phyloP scores from a whole-genome alignment of 768 basidiomycete species.

The Trametopsis cervina region DNA sequence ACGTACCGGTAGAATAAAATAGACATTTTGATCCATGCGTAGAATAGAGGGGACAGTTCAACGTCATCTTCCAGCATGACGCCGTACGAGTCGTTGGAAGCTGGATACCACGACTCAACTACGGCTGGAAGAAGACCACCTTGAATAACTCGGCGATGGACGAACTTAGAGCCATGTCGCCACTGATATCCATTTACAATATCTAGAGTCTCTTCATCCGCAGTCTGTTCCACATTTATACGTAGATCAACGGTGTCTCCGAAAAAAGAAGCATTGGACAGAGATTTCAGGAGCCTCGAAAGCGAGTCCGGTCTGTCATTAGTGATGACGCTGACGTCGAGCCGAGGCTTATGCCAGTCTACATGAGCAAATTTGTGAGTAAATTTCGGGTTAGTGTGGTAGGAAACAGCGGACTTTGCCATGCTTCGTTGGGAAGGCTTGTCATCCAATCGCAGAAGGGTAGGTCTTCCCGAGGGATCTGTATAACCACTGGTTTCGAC shows the following conservation, averaged over 20 bases:
- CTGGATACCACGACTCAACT: conserved; percentile 87
- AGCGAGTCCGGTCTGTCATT: conserved; percentile 71
- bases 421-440: conserved; percentile 47
- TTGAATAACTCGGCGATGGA: conserved; percentile 71
- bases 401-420: conserved; percentile 42
- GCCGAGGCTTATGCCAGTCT: conserved; percentile 71
- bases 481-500: conserved; percentile 29
- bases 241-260: conserved; percentile 61
- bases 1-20: conserved; percentile 61
- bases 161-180: conserved; percentile 49
- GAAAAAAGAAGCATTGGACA: conserved; percentile 52
- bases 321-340: conserved; percentile 73
- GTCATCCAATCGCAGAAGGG: conserved; percentile 55
- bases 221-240: conserved; percentile 71
- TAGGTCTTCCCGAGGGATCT: conserved; percentile 43
- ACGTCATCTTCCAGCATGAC: conserved; percentile 82
- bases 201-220: conserved; percentile 52
- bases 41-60: conserved; percentile 79
- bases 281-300: conserved; percentile 54
- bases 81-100: conserved; percentile 65
- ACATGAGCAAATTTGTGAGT: conserved; percentile 1
- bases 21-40: conserved; percentile 81
- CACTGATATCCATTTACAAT: conserved; percentile 48
- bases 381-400: too few species aligned
- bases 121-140: conserved; percentile 78